Evolutionary conservation across 2,329 filamentous ascomycete genomes (phyloP).

Genomic region (Escovopsis sp.): DNA sequence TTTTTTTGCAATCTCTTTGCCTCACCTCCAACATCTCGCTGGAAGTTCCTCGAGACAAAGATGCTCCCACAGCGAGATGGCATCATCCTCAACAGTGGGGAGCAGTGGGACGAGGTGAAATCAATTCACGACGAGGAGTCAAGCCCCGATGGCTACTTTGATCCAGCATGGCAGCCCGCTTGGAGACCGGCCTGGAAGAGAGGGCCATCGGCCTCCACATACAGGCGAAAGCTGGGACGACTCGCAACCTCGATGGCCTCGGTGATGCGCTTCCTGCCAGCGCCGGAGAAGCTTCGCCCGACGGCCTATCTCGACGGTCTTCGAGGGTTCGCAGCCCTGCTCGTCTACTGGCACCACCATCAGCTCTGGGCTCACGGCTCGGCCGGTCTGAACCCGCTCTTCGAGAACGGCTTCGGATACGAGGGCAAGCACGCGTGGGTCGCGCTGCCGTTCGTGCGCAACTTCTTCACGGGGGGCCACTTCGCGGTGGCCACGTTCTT

Average conservation of each 20-base stretch:
- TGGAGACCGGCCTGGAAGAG: neutral
- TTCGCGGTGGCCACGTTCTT: constrained; percentile 43
- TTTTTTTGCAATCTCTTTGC: neutral
- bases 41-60: constrained; percentile 2
- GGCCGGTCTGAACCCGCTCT: constrained; percentile 18
- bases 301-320: constrained; percentile 50
- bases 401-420: constrained; percentile 41
- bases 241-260: constrained; percentile 1
- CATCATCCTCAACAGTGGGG: constrained; percentile 16
- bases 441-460: constrained; percentile 41
- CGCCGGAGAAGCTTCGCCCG: constrained; percentile 21
- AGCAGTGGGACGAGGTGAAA: constrained; percentile 20
- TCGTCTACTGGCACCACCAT: constrained; percentile 52
- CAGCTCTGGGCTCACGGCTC: constrained; percentile 40
- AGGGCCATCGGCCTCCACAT: neutral
- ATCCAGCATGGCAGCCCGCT: constrained; percentile 15
- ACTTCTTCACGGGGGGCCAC: constrained; percentile 47
- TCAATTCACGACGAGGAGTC: constrained; percentile 8
- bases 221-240: constrained; percentile 1
- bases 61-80: constrained; percentile 19
- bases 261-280: neutral
- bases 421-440: constrained; percentile 32
- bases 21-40: neutral
- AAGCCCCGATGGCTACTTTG: constrained; percentile 11
- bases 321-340: constrained; percentile 49